phyloP scores from a whole-genome alignment of 306 rosid species.

The Lithocarpus polystachyus region DNA sequence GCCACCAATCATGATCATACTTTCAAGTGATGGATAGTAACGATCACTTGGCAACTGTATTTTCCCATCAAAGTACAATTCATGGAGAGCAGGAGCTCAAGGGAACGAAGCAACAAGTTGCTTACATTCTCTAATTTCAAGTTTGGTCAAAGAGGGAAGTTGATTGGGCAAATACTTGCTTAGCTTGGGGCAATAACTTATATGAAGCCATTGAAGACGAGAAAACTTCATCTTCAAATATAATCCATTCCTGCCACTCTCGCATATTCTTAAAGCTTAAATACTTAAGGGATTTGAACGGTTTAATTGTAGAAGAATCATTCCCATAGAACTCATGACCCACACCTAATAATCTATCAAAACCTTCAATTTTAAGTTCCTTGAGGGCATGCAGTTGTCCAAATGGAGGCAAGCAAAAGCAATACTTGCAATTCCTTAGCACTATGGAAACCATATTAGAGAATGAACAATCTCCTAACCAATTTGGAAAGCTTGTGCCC shows the following conservation, averaged over 20 bases:
- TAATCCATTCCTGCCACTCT: slow-evolving; percentile 7
- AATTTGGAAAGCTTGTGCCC: slow-evolving; percentile 8
- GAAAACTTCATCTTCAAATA: not conserved
- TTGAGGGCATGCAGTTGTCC: slow-evolving; percentile 7
- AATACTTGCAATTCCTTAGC: not conserved
- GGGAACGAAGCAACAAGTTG: not conserved
- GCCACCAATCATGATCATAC: not conserved
- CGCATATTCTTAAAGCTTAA: not conserved
- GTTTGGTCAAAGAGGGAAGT: not conserved
- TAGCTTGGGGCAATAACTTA: not conserved
- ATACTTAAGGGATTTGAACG: not conserved
- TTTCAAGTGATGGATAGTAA: not conserved
- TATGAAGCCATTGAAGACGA: not conserved
- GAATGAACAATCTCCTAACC: slow-evolving; percentile 21
- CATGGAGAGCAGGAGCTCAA: not conserved
- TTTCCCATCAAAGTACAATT: not conserved
- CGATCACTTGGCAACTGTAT: not conserved
- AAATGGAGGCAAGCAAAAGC: slow-evolving; percentile 1
- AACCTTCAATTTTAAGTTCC: slow-evolving; percentile 21
- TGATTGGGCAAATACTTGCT: not conserved
- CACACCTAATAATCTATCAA: not conserved
- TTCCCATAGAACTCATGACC: slow-evolving; percentile 8
- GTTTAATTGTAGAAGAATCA: not conserved
- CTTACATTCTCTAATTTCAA: not conserved
- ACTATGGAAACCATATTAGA: slow-evolving; percentile 2